Evolutionary conservation across 345 rosid genomes (phyloP).

Genomic region (Excoecaria cochinchinensis): DNA sequence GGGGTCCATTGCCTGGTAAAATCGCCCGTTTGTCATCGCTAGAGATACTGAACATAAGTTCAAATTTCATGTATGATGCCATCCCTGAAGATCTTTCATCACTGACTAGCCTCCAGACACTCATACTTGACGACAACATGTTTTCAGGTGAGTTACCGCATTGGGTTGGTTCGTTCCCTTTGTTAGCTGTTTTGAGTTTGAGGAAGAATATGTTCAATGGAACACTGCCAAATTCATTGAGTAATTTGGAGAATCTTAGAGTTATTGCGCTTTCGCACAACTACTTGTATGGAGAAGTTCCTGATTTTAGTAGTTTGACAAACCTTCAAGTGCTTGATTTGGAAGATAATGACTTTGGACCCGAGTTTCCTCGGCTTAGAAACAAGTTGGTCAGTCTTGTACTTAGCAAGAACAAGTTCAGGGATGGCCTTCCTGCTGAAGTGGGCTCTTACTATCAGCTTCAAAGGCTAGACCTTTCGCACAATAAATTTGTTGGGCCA

Average conservation of each 20-base stretch:
- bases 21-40: constrained; percentile 57
- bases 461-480: constrained; percentile 73
- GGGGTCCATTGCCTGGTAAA: constrained; percentile 86
- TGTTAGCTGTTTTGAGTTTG: constrained; percentile 68
- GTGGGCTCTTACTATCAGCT: constrained; percentile 69
- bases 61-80: constrained; percentile 64
- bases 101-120: constrained; percentile 58
- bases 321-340: constrained; percentile 88
- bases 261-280: constrained; percentile 76
- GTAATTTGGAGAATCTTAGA: constrained; percentile 66
- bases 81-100: constrained; percentile 67
- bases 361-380: constrained; percentile 69
- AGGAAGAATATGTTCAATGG: constrained; percentile 75
- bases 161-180: constrained; percentile 59
- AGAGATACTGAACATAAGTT: constrained; percentile 83
- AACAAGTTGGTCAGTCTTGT: constrained; percentile 65
- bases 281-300: constrained; percentile 65
- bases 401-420: constrained; percentile 78
- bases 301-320: constrained; percentile 62
- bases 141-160: constrained; percentile 60
- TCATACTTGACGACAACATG: constrained; percentile 81
- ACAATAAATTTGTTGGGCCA: constrained; percentile 79
- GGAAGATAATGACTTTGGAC: constrained; percentile 78
- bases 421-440: constrained; percentile 64
- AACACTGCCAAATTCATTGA: constrained; percentile 63